Percentiles rank a stretch among this genome's conserved stretches.
Conservation (phyloP, 306 rosid genomes). For the Casuarina equisetifolia region DNA sequence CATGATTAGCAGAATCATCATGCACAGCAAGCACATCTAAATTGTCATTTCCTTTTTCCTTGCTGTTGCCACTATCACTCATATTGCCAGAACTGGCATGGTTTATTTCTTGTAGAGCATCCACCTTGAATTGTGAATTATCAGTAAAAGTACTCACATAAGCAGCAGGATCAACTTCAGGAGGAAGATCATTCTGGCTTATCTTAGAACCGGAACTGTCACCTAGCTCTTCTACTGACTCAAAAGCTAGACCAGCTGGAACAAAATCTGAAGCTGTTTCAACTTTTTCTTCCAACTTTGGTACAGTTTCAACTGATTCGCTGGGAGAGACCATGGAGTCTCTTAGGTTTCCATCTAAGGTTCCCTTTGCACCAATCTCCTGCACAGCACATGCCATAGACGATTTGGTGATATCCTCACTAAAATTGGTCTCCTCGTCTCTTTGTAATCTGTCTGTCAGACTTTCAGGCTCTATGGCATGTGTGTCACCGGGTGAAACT, state of each 20-base stretch:
- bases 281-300: slow-evolving; percentile 35
- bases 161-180: slow-evolving; percentile 35
- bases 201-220: slow-evolving; percentile 28
- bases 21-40: slow-evolving; percentile 36
- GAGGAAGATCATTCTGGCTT: slow-evolving; percentile 30
- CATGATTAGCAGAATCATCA: slow-evolving; percentile 21
- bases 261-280: slow-evolving; percentile 32
- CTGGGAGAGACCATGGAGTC: slow-evolving; percentile 31
- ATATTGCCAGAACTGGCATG: slow-evolving; percentile 25
- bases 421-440: slow-evolving; percentile 25
- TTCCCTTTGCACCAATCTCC: slow-evolving; percentile 26
- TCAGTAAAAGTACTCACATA: slow-evolving; percentile 22
- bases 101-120: slow-evolving; percentile 28
- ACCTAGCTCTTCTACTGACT: slow-evolving; percentile 29
- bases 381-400: slow-evolving; percentile 30
- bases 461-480: slow-evolving; percentile 35
- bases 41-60: slow-evolving; percentile 38
- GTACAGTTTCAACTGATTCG: slow-evolving; percentile 28
- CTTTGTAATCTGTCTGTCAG: slow-evolving; percentile 28
- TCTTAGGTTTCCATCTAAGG: slow-evolving; percentile 18
- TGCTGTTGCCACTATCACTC: slow-evolving; percentile 31
- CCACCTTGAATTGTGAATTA: slow-evolving; percentile 26
- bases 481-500: slow-evolving; percentile 35
- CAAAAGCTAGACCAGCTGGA: slow-evolving; percentile 31
- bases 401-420: slow-evolving; percentile 30